Conservation (phyloP, 495 filamentous ascomycete genomes). For the Penicillium psychrofluorescens region DNA sequence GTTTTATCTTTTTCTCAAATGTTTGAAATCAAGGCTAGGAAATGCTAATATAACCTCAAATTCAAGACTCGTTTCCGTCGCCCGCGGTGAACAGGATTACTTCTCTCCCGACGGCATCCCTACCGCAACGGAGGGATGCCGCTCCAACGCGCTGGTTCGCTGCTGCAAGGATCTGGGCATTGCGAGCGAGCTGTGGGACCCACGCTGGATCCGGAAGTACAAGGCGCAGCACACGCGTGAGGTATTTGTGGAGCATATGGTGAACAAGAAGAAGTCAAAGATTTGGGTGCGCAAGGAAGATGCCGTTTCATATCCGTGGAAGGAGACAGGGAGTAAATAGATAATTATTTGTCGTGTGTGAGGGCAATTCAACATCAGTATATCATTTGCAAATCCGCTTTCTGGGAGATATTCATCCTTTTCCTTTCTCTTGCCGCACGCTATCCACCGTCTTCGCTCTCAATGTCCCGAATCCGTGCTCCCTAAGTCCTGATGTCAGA, state of each 20-base stretch:
- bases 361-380: too few species aligned
- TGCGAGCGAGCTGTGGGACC: conserved; percentile 94
- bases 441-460: too few species aligned
- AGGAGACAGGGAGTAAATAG: conserved; percentile 46
- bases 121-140: conserved; percentile 95
- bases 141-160: conserved; percentile 92
- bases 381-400: too few species aligned
- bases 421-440: too few species aligned
- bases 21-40: neutral
- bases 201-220: conserved; percentile 73
- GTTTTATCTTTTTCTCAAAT: conserved; percentile 19
- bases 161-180: conserved; percentile 98
- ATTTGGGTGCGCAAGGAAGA: conserved; percentile 85
- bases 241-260: conserved; percentile 73
- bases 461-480: too few species aligned
- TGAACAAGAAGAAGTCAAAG: conserved; percentile 81
- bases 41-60: conserved; percentile 3
- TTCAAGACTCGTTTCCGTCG: conserved; percentile 76
- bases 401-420: too few species aligned
- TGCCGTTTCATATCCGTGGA: conserved; percentile 70
- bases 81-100: conserved; percentile 91
- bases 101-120: conserved; percentile 88
- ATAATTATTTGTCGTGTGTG: neutral
- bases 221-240: conserved; percentile 64
- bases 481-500: too few species aligned